phyloP scores from a whole-genome alignment of 1,284 basidiomycete genomes.

The Tilletia caries region DNA sequence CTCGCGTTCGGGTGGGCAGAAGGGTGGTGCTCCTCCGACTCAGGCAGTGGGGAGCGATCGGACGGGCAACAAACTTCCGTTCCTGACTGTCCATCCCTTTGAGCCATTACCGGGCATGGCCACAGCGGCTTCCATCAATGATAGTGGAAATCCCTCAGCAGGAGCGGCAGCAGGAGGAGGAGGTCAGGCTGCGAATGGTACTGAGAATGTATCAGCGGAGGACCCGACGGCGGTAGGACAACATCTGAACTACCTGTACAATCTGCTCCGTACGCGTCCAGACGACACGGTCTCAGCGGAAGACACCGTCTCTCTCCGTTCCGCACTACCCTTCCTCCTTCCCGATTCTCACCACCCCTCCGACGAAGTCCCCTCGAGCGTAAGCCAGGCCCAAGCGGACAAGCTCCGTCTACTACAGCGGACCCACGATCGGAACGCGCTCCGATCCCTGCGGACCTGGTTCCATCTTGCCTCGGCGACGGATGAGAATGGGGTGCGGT shows the following conservation, averaged over 20 bases:
- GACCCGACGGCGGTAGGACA: neutral
- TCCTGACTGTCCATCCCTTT: slow-evolving; percentile 8
- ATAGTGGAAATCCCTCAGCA: neutral
- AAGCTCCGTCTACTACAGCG: neutral
- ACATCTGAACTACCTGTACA: slow-evolving; percentile 13
- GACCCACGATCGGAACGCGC: slow-evolving; percentile 12
- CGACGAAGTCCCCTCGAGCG: neutral
- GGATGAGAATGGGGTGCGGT: slow-evolving; percentile 19
- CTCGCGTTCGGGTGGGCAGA: neutral
- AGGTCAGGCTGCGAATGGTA: neutral
- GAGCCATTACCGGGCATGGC: slow-evolving; percentile 11
- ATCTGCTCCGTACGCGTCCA: neutral
- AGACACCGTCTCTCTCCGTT: neutral
- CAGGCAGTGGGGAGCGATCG: too few relatives aligned
- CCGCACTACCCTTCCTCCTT: neutral
- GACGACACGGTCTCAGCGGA: slow-evolving; percentile 8
- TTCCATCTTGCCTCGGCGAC: slow-evolving; percentile 18
- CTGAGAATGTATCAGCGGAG: neutral
- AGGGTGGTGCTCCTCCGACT: neutral
- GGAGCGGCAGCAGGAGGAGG: neutral
- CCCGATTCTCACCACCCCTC: neutral
- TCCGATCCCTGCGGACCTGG: slow-evolving; percentile 8
- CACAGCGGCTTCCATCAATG: too few relatives aligned
- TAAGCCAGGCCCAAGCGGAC: neutral
- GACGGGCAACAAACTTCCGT: slow-evolving; percentile 9